Evolutionary conservation across 352 stramenopile genomes (phyloP).

Genomic region (Stramenopiles sp.): DNA sequence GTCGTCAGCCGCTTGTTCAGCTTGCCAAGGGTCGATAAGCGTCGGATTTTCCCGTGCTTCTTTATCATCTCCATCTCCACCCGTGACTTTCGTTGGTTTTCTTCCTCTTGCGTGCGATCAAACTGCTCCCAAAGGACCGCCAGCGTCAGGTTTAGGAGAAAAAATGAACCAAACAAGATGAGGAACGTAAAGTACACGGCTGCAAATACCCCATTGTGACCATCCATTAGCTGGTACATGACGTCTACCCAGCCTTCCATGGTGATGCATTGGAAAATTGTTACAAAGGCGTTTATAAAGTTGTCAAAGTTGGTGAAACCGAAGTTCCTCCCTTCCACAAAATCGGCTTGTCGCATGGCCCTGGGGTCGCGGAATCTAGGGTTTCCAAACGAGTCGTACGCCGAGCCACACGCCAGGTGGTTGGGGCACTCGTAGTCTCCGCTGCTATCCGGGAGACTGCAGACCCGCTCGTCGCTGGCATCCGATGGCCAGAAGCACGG

Average conservation of each 20-base stretch:
- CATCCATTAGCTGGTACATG: constrained; percentile 61
- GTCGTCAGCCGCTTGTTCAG: not conserved
- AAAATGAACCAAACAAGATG: constrained; percentile 70
- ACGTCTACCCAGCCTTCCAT: constrained; percentile 73
- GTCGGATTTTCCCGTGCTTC: constrained; percentile 21
- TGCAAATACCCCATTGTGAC: constrained; percentile 23
- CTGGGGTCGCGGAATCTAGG: constrained; percentile 32
- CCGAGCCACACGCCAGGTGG: constrained; percentile 33
- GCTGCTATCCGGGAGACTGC: constrained; percentile 29
- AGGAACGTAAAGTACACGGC: constrained; percentile 63
- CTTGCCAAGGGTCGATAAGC: constrained; percentile 13
- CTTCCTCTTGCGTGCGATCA: too few species aligned
- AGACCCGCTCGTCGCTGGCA: constrained; percentile 44
- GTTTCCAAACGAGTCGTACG: constrained; percentile 46
- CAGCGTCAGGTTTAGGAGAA: constrained; percentile 74
- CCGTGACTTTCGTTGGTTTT: too few species aligned
- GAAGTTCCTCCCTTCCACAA: constrained; percentile 43
- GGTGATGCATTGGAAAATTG: constrained; percentile 77
- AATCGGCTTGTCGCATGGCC: constrained; percentile 30
- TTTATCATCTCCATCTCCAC: too few species aligned
- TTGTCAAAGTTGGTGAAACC: constrained; percentile 81
- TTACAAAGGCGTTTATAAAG: constrained; percentile 59
- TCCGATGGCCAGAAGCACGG: constrained; percentile 79
- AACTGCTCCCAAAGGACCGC: constrained; percentile 77
- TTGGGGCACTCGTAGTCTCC: constrained; percentile 27